Conservation (phyloP, 495 filamentous ascomycete species). For the Neurospora sp. region DNA sequence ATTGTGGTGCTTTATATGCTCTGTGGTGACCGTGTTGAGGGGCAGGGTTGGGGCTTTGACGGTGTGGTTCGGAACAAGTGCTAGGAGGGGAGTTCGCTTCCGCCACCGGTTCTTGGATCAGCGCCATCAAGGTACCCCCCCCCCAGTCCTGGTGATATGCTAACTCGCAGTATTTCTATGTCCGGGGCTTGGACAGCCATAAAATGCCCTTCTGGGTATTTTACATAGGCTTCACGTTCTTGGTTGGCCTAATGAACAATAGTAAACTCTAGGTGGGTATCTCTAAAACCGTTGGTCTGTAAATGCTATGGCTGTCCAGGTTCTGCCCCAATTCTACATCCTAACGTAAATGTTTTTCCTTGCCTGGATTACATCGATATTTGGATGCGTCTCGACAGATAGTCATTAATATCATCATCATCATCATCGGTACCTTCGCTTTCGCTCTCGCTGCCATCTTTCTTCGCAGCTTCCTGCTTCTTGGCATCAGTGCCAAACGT, state of each 20-base stretch:
- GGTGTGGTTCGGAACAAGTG: not conserved
- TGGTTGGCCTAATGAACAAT: not conserved
- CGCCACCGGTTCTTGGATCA: not conserved
- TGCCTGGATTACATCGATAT: not conserved
- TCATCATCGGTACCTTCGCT: constrained; percentile 2
- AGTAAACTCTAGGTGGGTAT: not conserved
- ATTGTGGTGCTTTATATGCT: not conserved
- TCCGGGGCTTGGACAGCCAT: not conserved
- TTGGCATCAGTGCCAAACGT: constrained; percentile 18
- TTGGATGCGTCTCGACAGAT: not conserved
- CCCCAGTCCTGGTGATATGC: not conserved
- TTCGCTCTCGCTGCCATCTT: not conserved
- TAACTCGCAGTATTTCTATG: not conserved
- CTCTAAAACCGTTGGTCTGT: not conserved
- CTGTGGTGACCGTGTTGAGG: not conserved
- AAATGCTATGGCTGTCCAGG: not conserved
- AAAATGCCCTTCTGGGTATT: not conserved
- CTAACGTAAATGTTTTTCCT: not conserved
- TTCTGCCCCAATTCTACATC: not conserved
- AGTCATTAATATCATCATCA: constrained; percentile 9
- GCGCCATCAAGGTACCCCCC: not conserved
- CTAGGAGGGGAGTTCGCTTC: not conserved
- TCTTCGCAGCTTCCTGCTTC: not conserved
- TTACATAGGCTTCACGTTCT: not conserved
- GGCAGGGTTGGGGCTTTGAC: not conserved